phyloP scores from a whole-genome alignment of 2,329 filamentous ascomycete species.

The Aureobasidium zeae region DNA sequence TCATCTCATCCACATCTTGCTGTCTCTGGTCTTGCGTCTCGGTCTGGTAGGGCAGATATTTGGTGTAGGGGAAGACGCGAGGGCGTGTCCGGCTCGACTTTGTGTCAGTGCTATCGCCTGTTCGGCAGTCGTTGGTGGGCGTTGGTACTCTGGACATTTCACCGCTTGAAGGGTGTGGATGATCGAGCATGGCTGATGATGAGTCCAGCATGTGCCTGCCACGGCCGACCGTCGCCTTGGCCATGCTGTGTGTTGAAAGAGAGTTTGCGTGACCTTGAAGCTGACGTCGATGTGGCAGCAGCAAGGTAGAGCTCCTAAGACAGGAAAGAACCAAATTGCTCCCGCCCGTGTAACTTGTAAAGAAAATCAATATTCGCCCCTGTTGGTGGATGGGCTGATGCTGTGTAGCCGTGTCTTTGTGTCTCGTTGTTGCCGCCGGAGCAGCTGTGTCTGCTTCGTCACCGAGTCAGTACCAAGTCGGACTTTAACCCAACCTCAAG shows the following conservation, averaged over 20 bases:
- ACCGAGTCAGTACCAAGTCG: background rate
- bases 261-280: constrained; percentile 2
- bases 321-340: too few relatives aligned
- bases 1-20: constrained; percentile 70
- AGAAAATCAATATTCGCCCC: constrained; percentile 3
- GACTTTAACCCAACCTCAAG: background rate
- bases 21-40: constrained; percentile 74
- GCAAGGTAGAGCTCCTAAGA: constrained; percentile 10
- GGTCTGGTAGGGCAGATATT: constrained; percentile 77
- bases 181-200: constrained; percentile 4
- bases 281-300: constrained; percentile 15
- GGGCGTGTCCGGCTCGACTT: constrained; percentile 60
- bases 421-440: constrained; percentile 6
- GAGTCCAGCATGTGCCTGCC: too few relatives aligned
- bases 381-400: constrained; percentile 11
- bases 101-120: constrained; percentile 43
- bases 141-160: constrained; percentile 80
- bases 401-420: constrained; percentile 6
- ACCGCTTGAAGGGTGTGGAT: constrained; percentile 34
- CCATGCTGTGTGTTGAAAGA: constrained; percentile 9
- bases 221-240: background rate
- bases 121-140: constrained; percentile 56
- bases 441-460: background rate
- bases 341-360: too few relatives aligned
- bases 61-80: constrained; percentile 87